Evolutionary conservation across 2,329 filamentous ascomycete genomes (phyloP).

Genomic region (Hypoxylon rubiginosum): DNA sequence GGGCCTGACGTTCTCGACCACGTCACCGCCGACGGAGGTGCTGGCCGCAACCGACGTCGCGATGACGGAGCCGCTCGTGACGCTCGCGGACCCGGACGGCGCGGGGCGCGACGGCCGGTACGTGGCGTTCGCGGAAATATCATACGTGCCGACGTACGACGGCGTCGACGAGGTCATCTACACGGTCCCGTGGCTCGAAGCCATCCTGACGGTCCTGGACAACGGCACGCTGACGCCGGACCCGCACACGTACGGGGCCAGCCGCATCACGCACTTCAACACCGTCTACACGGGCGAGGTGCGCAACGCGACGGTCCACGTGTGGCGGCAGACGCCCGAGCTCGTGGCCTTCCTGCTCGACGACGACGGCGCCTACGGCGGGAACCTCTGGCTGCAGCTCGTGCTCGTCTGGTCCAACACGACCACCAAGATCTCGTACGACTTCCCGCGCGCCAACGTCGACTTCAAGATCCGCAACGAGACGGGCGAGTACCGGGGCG

Average conservation of each 20-base stretch:
- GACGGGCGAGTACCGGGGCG: slow-evolving; percentile 20
- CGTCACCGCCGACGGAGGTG: slow-evolving; percentile 4
- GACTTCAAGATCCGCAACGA: slow-evolving; percentile 33
- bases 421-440: slow-evolving; percentile 8
- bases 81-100: slow-evolving; percentile 14
- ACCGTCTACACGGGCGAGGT: slow-evolving; percentile 9
- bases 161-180: slow-evolving; percentile 21
- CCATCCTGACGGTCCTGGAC: slow-evolving; percentile 5
- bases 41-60: slow-evolving; percentile 9
- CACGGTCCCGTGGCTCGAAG: slow-evolving; percentile 32
- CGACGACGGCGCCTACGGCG: neutral
- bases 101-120: slow-evolving; percentile 12
- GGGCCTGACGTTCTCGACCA: slow-evolving; percentile 23
- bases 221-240: slow-evolving; percentile 29
- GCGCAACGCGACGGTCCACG: slow-evolving; percentile 35
- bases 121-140: slow-evolving; percentile 27
- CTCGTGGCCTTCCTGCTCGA: slow-evolving; percentile 21
- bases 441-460: slow-evolving; percentile 25
- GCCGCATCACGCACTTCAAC: neutral
- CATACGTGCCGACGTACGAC: slow-evolving; percentile 10
- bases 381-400: slow-evolving; percentile 20
- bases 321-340: slow-evolving; percentile 28
- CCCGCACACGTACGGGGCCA: neutral
- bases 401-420: slow-evolving; percentile 16
- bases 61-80: neutral